Percentiles rank a stretch among this genome's conserved stretches.
These are phyloP conservation scores for Epichloe gansuensis DNA, from an alignment of 2,329 filamentous ascomycete genomes.

Conservation along the genomic window DNA sequence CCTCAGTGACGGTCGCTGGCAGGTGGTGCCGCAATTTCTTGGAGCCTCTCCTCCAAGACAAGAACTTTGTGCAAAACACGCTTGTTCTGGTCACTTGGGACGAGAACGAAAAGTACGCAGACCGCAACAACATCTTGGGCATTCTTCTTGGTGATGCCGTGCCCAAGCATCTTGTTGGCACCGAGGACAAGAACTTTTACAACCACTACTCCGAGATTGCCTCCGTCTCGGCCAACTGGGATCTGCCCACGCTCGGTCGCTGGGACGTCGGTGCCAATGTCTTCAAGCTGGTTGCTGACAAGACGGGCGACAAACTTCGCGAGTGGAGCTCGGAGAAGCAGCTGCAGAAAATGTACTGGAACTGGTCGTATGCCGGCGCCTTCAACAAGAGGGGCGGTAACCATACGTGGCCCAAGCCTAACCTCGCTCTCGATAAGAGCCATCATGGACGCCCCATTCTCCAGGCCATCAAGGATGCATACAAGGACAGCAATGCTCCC, in stretches of 20 bases:
- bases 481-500: slow-evolving; percentile 23
- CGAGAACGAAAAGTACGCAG: slow-evolving; percentile 57
- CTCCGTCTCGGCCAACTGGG: slow-evolving; percentile 59
- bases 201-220: slow-evolving; percentile 59
- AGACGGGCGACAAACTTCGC: slow-evolving; percentile 42
- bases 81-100: slow-evolving; percentile 69
- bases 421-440: slow-evolving; percentile 22
- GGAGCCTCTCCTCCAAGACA: slow-evolving; percentile 53
- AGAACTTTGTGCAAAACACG: slow-evolving; percentile 62
- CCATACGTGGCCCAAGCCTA: slow-evolving; percentile 26
- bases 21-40: slow-evolving; percentile 56
- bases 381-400: slow-evolving; percentile 27
- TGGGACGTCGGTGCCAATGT: slow-evolving; percentile 64
- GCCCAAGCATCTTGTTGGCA: slow-evolving; percentile 49
- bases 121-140: slow-evolving; percentile 55
- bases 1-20: slow-evolving; percentile 54
- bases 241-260: slow-evolving; percentile 53
- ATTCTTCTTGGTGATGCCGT: slow-evolving; percentile 67
- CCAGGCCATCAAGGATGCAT: slow-evolving; percentile 24
- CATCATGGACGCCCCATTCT: slow-evolving; percentile 23
- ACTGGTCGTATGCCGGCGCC: slow-evolving; percentile 39
- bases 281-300: slow-evolving; percentile 45
- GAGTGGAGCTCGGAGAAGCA: slow-evolving; percentile 20
- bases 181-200: slow-evolving; percentile 56
- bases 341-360: slow-evolving; percentile 34